Base-by-base conservation (phyloP, 2,329 filamentous ascomycete genomes). In the Diplodia mutila region DNA sequence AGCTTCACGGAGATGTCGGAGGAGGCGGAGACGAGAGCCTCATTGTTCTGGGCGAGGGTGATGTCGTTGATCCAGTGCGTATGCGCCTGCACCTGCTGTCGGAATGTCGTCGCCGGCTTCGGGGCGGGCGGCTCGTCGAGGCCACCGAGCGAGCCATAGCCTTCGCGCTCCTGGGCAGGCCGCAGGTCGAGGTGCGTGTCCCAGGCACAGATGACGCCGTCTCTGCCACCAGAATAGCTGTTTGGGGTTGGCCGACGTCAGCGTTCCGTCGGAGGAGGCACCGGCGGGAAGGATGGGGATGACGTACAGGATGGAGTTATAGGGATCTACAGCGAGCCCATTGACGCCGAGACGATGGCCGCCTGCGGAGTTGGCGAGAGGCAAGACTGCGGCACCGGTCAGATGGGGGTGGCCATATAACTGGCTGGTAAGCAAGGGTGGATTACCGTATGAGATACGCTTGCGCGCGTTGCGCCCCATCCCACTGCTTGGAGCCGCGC, bases 41-140 rank as follows among this genome's bases (percentile, higher is more conserved):
- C 85, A 74, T 94, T 92, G 74, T 89, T 87, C 75, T 93, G 88
- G 8, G 91, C 91, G 66, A 97, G 86, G 25, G 89, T 87, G 70
- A 97, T 92, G 78, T 97, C 94, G 80, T 97, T 97, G 81, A 97
- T 90, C 94, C 94, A 97, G 79, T 97, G 93, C 61, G 93, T 97
- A 79, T 97, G 94, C 9, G 94, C 93, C 77, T 91, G 89, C 18
- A 90, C 87, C 76, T 91, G 87, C 70, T 85, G 84, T 69, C 86
- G 83, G 73, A 88, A 86, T 2, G 82, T 82, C 18, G 86, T 86
- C 11, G 84, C 80, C 61, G 80, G 79, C 73, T 69, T 25, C 66
- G 46, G 11, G 71, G 69, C 57, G 54, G 68, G 29, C 72, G 77
- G 76, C 54, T 77, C 75, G 69, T 81, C 76, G 29, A 63, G 55